Percentiles rank a stretch among this genome's conserved stretches.
These are phyloP conservation scores for Diddensiella caesifluorescens DNA, from an alignment of 805 yeast species.

Conservation along the genomic window DNA sequence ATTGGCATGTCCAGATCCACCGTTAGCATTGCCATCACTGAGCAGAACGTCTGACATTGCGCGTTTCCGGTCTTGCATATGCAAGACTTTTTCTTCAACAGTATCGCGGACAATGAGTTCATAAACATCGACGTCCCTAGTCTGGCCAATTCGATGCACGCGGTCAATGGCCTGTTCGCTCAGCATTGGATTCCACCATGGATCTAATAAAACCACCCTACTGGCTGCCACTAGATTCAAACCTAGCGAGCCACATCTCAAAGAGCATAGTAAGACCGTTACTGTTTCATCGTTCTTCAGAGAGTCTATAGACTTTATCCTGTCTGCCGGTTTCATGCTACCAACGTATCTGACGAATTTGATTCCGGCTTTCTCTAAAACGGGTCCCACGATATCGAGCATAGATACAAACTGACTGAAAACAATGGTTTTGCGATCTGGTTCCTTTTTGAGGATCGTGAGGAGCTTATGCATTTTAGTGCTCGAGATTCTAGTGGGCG, in stretches of 20 bases:
- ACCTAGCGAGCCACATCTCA: conserved; percentile 43
- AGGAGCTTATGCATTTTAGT: conserved; percentile 35
- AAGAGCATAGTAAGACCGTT: conserved; percentile 38
- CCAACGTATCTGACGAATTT: conserved; percentile 37
- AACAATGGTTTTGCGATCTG: conserved; percentile 39
- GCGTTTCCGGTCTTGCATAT: conserved; percentile 36
- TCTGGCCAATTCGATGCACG: conserved; percentile 47
- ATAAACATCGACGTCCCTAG: conserved; percentile 39
- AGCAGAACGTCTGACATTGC: conserved; percentile 32
- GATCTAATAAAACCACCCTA: conserved; percentile 39
- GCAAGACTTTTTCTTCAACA: conserved; percentile 38
- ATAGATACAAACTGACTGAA: conserved; percentile 42
- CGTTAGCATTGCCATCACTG: conserved; percentile 18
- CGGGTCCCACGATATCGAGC: conserved; percentile 31
- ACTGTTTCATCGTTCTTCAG: conserved; percentile 30
- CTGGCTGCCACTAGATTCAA: conserved; percentile 41
- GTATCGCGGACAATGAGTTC: conserved; percentile 37
- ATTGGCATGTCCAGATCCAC: too few relatives aligned
- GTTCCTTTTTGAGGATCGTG: conserved; percentile 32
- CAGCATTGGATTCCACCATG: conserved; percentile 52
- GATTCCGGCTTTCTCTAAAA: conserved; percentile 31
- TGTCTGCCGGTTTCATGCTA: conserved; percentile 27
- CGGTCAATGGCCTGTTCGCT: conserved; percentile 48
- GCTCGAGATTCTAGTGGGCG: conserved; percentile 19
- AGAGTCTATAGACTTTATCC: conserved; percentile 30